Evolutionary conservation across 192 early-diverging fungal species (phyloP), one percentile per base, ranked within the genome.

Genomic region (Mortierella antarctica): DNA sequence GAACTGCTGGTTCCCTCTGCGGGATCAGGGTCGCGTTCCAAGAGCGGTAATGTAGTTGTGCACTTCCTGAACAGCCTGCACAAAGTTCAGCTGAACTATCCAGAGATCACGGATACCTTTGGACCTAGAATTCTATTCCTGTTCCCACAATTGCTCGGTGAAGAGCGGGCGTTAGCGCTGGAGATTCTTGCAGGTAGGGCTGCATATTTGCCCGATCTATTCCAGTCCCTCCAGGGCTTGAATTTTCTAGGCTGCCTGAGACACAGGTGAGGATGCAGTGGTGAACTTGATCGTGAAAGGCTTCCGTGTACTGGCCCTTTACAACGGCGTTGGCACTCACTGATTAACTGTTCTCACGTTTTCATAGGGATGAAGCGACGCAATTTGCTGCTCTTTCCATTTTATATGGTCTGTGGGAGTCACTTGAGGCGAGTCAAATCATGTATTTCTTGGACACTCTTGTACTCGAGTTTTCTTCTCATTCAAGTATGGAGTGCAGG

Each of bases 371-470:
- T 70, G 89, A 92, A 18, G 79, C 76, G 20, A 83, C 77, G 13
- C 93, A 93, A 71, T 81, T 83, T 14, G 85, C 83, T 20, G 63
- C 84, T 7, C 74, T 94, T 7, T 71, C 84, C 13, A 86, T 93
- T 23, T 67, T 94, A 23, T 83, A 84, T 47, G 84, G 81, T 21
- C 40, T 92, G 18, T 77, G 79, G 5, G 70, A 82, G 10, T 60
- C 53, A 0, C 58, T 94, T 11, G 70, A 72, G 7, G 40, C 42
- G 6, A 57, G 79, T 1, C 84, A 93, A 40, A 77, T 92, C 14
- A 52, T 76, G 14, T 82, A 73, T 57, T 84, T 93, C 44, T 66
- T 93, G 20, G 70, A 82, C 15, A 65, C 74, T 1, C 52, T 88
- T 2, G 61, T 87, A 1, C 53, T 83, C 14, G 71, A 85, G n/a